Evolutionary conservation across 805 yeast genomes (phyloP).

Genomic region (Ogataea chonburiensis): DNA sequence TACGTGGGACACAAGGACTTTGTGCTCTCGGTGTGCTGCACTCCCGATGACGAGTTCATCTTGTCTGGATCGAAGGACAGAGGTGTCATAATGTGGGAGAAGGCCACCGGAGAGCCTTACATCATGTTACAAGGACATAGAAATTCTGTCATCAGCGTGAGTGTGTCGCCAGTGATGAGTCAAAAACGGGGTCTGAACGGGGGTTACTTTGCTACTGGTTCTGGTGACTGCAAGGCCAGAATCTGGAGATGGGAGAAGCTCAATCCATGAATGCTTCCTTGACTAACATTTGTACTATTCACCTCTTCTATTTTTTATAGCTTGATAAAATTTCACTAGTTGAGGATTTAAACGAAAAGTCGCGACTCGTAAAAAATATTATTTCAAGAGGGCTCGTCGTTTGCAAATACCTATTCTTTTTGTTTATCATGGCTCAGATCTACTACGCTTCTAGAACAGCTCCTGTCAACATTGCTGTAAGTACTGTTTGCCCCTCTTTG

Average conservation of each 20-base stretch:
- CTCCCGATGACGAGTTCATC: constrained; percentile 89
- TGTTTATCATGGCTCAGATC: constrained; percentile 31
- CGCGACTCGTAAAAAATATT: constrained; percentile 6
- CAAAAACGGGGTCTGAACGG: constrained; percentile 50
- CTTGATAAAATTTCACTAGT: constrained; percentile 3
- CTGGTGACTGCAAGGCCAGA: constrained; percentile 97
- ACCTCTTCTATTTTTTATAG: constrained; percentile 10
- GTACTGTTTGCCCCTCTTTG: constrained; percentile 22
- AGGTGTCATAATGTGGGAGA: constrained; percentile 97
- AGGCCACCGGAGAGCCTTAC: constrained; percentile 83
- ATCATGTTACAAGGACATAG: constrained; percentile 96
- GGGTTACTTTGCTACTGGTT: constrained; percentile 93
- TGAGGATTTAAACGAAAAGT: constrained; percentile 3
- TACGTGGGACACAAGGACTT: constrained; percentile 96
- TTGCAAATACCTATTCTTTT: not conserved
- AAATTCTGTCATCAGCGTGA: constrained; percentile 91
- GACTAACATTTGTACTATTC: constrained; percentile 19
- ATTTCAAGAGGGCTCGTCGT: constrained; percentile 4
- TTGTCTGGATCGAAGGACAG: constrained; percentile 95
- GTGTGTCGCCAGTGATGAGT: constrained; percentile 77
- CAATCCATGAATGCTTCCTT: constrained; percentile 15
- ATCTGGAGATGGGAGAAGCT: constrained; percentile 82
- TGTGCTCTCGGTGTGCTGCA: constrained; percentile 88
- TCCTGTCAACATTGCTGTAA: constrained; percentile 93
- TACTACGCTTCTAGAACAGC: constrained; percentile 85